Conservation (phyloP, 176 grass and related monocot genomes). For the Eleusine coracana region DNA sequence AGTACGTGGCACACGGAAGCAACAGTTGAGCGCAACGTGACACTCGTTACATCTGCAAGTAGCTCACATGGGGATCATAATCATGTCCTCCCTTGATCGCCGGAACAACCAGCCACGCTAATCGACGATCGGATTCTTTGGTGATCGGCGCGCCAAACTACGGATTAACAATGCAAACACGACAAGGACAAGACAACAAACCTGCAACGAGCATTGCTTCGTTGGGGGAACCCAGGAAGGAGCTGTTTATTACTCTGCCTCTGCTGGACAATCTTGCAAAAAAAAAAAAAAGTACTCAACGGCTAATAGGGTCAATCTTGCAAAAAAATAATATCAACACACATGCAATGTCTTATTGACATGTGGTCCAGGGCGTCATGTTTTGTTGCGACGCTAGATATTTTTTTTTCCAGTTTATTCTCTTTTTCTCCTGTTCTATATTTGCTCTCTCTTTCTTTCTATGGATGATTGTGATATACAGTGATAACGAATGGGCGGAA, state of each 20-base stretch:
- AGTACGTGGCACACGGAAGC: background rate
- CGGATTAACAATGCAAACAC: background rate
- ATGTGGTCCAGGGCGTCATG: background rate
- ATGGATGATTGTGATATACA: background rate
- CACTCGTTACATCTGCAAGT: background rate
- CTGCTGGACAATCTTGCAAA: background rate
- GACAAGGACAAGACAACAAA: background rate
- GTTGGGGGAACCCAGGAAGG: conserved; percentile 5
- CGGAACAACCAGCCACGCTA: background rate
- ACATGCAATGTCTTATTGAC: background rate
- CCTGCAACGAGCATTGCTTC: background rate
- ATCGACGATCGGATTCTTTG: background rate
- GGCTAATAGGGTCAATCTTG: background rate
- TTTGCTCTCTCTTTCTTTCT: background rate
- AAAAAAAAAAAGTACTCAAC: background rate
- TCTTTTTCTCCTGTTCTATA: background rate
- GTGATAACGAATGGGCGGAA: background rate
- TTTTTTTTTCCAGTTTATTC: background rate
- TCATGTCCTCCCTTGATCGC: conserved; percentile 12
- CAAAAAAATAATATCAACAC: background rate
- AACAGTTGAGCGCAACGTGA: background rate
- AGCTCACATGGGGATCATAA: conserved; percentile 40
- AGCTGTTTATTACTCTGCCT: background rate
- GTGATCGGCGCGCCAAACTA: background rate
- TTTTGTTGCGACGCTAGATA: background rate